Evolutionary conservation across 2,329 filamentous ascomycete species (phyloP).

Genomic region (Lomentospora prolificans): DNA sequence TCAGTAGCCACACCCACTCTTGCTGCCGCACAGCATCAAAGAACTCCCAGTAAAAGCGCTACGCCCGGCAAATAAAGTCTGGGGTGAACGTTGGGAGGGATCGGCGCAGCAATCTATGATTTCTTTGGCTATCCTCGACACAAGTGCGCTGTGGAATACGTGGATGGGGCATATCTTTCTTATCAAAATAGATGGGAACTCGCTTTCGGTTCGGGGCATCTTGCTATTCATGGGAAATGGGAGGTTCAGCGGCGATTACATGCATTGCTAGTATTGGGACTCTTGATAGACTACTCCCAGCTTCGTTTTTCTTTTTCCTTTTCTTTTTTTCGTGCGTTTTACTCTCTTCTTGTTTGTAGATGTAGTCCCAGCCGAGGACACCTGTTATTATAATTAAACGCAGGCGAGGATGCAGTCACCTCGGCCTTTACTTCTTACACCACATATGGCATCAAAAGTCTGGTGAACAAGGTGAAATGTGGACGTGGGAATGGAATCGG

Average conservation of each 20-base stretch:
- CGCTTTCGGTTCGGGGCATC: neutral
- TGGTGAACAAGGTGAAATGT: neutral
- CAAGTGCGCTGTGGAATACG: neutral
- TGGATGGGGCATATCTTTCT: neutral
- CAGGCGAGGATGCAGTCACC: neutral
- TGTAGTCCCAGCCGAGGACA: neutral
- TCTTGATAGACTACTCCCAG: neutral
- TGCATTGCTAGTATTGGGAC: neutral
- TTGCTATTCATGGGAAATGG: neutral
- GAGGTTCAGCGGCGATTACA: neutral
- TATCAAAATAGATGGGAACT: slow-evolving; percentile 3
- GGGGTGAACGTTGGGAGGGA: no score
- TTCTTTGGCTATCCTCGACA: neutral
- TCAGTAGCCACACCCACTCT: slow-evolving; percentile 3
- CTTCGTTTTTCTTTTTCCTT: neutral
- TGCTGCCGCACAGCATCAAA: slow-evolving; percentile 13
- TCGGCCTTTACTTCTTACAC: neutral
- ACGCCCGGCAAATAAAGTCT: slow-evolving; percentile 22
- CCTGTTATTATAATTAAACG: neutral
- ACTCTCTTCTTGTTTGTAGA: neutral
- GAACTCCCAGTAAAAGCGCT: slow-evolving; percentile 29
- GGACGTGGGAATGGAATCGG: neutral
- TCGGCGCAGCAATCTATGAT: no score
- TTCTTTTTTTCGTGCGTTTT: neutral
- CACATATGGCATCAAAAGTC: neutral